Evolutionary conservation across 306 rosid genomes (phyloP).

Genomic region (Lagenaria siceraria): DNA sequence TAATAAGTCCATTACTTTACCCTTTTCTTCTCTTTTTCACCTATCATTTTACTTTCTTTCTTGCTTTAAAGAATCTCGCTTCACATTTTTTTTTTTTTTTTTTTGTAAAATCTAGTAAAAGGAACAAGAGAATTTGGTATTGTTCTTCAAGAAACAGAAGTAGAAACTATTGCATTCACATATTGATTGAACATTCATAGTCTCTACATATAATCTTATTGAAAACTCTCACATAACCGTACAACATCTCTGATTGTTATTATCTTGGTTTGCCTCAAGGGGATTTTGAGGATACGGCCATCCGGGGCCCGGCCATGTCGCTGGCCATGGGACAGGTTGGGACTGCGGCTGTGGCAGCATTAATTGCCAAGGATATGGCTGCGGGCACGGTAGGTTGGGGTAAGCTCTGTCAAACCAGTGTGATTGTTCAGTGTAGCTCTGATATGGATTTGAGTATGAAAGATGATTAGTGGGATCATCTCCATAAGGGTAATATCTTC

Average conservation of each 20-base stretch:
- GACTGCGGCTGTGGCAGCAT: background rate
- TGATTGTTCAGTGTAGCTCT: conserved; percentile 8
- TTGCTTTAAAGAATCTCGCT: background rate
- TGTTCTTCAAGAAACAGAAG: background rate
- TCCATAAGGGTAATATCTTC: conserved; percentile 8
- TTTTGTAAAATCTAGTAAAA: background rate
- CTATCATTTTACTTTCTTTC: background rate
- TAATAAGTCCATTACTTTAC: background rate
- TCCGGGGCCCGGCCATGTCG: background rate
- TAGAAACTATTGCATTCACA: background rate
- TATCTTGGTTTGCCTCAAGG: background rate
- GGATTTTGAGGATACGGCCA: background rate
- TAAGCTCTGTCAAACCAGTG: background rate
- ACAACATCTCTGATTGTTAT: background rate
- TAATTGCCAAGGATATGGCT: background rate
- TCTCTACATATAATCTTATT: background rate
- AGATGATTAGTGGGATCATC: background rate
- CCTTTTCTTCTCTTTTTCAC: too few relatives aligned
- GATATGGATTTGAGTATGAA: conserved; percentile 2
- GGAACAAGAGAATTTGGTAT: background rate
- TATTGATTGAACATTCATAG: background rate
- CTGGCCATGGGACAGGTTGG: background rate
- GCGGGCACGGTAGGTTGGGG: background rate
- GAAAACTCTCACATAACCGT: conserved; percentile 11
- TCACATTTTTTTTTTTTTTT: too few relatives aligned